Evolutionary conservation across 2,329 filamentous ascomycete genomes (phyloP).

Genomic region (Microcyclospora pomicola): DNA sequence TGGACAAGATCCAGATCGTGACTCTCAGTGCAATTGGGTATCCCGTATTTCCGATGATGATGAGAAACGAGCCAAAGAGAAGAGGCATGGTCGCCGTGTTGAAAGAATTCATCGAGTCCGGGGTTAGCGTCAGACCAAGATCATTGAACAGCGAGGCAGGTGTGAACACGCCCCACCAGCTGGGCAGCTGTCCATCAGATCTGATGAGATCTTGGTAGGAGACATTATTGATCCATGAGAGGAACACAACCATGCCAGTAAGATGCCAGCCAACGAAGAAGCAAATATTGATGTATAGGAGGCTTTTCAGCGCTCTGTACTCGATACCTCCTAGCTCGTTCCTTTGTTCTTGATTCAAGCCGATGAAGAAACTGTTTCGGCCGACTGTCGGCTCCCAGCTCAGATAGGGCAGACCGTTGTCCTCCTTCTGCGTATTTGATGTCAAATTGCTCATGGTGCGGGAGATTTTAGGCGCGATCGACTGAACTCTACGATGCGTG

Average conservation of each 20-base stretch:
- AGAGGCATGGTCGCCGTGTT: conserved; percentile 61
- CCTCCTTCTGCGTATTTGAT: conserved; percentile 36
- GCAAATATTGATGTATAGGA: conserved; percentile 59
- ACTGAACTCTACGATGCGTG: no score
- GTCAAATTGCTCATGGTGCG: conserved; percentile 34
- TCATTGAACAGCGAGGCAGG: conserved; percentile 84
- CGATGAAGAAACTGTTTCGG: conserved; percentile 83
- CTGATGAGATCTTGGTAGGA: conserved; percentile 53
- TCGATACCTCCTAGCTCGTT: conserved; percentile 95
- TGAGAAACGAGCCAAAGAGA: conserved; percentile 67
- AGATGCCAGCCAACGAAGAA: conserved; percentile 80
- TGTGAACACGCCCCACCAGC: conserved; percentile 90
- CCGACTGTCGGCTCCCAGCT: conserved; percentile 88
- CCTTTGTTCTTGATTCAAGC: conserved; percentile 75
- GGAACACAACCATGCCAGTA: conserved; percentile 56
- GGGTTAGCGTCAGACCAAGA: conserved; percentile 81
- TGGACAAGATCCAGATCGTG: conserved; percentile 71
- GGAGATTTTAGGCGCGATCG: no score
- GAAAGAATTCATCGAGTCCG: conserved; percentile 89
- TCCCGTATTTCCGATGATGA: conserved; percentile 88
- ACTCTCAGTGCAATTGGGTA: conserved; percentile 92
- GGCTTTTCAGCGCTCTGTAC: conserved; percentile 77
- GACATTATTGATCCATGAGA: conserved; percentile 62
- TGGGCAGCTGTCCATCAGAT: conserved; percentile 45
- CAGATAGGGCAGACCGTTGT: conserved; percentile 65